These are phyloP conservation scores for Kuraishia capsulata DNA, from an alignment of 805 yeast species.

Conservation along the genomic window DNA sequence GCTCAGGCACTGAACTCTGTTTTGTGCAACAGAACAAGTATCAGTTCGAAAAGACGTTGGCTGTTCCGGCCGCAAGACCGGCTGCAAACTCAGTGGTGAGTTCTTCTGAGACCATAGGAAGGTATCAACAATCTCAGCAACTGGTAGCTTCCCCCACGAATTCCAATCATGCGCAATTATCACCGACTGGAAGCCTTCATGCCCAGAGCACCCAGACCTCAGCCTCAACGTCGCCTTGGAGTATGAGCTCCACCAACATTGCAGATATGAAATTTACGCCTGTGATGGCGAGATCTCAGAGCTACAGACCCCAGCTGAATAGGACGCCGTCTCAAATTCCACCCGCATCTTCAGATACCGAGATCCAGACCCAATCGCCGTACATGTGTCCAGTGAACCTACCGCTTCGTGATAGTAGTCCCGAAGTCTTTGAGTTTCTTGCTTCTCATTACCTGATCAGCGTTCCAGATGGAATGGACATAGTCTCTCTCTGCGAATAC, in stretches of 20 bases:
- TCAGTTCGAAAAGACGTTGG: slow-evolving; percentile 24
- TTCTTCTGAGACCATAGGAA: neutral
- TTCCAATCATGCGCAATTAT: neutral
- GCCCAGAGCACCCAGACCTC: neutral
- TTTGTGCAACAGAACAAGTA: slow-evolving; percentile 41
- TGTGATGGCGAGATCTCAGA: slow-evolving; percentile 5
- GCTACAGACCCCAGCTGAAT: slow-evolving; percentile 9
- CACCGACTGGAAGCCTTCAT: neutral
- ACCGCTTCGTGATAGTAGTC: slow-evolving; percentile 34
- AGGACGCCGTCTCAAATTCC: slow-evolving; percentile 11
- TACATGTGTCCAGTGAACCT: slow-evolving; percentile 31
- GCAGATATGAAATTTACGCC: slow-evolving; percentile 2
- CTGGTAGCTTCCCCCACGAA: neutral
- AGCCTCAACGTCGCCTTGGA: neutral
- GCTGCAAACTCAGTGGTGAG: neutral
- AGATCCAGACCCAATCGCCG: slow-evolving; percentile 8
- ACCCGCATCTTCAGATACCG: neutral
- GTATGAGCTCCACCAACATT: neutral
- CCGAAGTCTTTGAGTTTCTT: slow-evolving; percentile 34
- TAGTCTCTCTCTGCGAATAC: slow-evolving; percentile 44
- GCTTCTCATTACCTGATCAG: slow-evolving; percentile 38
- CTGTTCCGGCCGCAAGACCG: neutral
- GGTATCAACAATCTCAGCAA: slow-evolving; percentile 1
- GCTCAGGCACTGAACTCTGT: slow-evolving; percentile 34
- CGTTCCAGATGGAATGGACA: slow-evolving; percentile 37